phyloP scores from a whole-genome alignment of 768 basidiomycete species.

The Lactifluus pinguis region DNA sequence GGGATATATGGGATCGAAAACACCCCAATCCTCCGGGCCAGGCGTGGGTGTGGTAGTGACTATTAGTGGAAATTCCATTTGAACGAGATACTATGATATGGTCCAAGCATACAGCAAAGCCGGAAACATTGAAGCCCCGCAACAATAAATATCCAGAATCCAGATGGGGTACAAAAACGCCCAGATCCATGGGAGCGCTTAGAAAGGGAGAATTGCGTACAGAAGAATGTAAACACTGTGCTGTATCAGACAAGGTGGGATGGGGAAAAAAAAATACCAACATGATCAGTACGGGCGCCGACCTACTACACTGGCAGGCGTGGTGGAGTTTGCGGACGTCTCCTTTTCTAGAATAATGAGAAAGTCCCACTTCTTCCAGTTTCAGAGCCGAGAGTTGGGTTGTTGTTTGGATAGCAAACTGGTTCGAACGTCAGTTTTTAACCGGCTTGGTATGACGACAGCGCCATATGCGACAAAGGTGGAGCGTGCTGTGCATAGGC shows the following conservation, averaged over 20 bases:
- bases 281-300: background rate
- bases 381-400: background rate
- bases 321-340: background rate
- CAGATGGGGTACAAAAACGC: background rate
- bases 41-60: background rate
- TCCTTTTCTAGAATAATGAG: background rate
- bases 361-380: background rate
- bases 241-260: background rate
- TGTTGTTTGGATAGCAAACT: background rate
- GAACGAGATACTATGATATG: background rate
- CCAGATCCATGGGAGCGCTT: background rate
- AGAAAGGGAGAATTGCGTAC: background rate
- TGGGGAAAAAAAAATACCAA: background rate
- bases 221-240: background rate
- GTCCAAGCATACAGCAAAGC: background rate
- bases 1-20: background rate
- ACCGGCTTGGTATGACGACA: background rate
- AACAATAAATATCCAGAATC: background rate
- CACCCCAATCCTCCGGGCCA: background rate
- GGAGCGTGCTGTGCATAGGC: background rate
- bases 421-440: slow-evolving; percentile 1
- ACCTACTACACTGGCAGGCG: background rate
- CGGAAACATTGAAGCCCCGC: too few species aligned
- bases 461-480: background rate
- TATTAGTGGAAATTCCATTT: background rate